A percentile compares a stretch with the other conserved stretches of the same genome.
Evolutionary conservation across 306 rosid species (phyloP).

Genomic region (Fagus crenata): DNA sequence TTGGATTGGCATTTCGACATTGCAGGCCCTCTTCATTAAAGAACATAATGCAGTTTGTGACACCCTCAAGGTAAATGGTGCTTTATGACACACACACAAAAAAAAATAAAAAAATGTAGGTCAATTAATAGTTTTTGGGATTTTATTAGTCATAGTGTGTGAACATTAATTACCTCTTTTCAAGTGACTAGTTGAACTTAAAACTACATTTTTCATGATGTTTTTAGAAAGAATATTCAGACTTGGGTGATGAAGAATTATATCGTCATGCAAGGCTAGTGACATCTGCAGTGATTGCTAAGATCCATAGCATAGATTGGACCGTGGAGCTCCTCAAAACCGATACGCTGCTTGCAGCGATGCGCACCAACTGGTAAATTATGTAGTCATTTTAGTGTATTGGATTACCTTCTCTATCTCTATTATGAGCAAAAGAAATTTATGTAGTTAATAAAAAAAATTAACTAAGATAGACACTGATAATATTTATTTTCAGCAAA

Average conservation of each 20-base stretch:
- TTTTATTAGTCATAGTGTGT: no score
- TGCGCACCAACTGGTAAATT: constrained; percentile 53
- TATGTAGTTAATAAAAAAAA: no score
- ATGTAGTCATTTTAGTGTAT: background rate
- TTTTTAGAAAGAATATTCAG: constrained; percentile 33
- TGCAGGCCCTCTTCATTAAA: constrained; percentile 56
- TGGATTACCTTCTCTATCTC: background rate
- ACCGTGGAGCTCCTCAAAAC: constrained; percentile 68
- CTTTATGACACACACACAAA: background rate
- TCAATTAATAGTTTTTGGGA: no score
- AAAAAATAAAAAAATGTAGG: no score
- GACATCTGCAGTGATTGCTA: constrained; percentile 64
- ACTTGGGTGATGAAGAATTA: constrained; percentile 45
- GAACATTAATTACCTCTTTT: background rate
- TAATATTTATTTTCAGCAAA: background rate
- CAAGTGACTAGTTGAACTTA: background rate
- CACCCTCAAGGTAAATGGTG: constrained; percentile 46
- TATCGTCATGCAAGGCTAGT: constrained; percentile 61
- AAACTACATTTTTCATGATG: background rate
- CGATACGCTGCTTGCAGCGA: constrained; percentile 53
- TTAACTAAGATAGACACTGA: no score
- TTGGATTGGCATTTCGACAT: constrained; percentile 63
- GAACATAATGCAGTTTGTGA: constrained; percentile 65
- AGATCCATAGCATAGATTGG: constrained; percentile 69
- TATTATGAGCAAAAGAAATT: no score